These are phyloP conservation scores for Furcasterigmium sp. DNA, from an alignment of 2,329 filamentous ascomycete genomes.

Conservation along the genomic window DNA sequence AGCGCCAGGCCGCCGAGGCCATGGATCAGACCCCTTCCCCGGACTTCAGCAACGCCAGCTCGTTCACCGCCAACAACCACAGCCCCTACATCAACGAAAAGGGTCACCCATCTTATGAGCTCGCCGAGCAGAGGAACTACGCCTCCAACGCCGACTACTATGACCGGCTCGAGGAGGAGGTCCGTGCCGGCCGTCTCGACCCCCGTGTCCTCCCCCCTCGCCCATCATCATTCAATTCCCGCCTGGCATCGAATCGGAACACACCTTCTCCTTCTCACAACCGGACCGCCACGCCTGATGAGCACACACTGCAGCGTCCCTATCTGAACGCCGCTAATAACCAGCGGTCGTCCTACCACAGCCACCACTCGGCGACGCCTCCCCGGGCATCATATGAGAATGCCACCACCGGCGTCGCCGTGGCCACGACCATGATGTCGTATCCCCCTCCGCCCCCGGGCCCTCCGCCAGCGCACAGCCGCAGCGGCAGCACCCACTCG, in stretches of 20 bases:
- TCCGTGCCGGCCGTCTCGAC: slow-evolving; percentile 7
- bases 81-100: slow-evolving; percentile 17
- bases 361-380: too few species aligned
- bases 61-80: slow-evolving; percentile 10
- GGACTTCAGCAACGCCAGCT: slow-evolving; percentile 9
- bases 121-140: slow-evolving; percentile 15
- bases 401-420: slow-evolving; percentile 3
- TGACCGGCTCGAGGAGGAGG: slow-evolving; percentile 27
- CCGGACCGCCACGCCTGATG: slow-evolving; percentile 18
- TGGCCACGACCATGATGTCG: slow-evolving; percentile 1
- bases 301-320: slow-evolving; percentile 29
- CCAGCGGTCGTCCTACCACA: too few species aligned
- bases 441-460: slow-evolving; percentile 20
- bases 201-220: too few species aligned
- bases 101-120: slow-evolving; percentile 18
- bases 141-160: slow-evolving; percentile 33
- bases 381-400: slow-evolving; percentile 3
- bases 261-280: slow-evolving; percentile 7
- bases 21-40: slow-evolving; percentile 10
- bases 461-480: slow-evolving; percentile 13
- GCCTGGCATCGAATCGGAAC: too few species aligned
- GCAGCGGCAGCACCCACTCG: slow-evolving; percentile 7
- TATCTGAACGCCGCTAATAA: too few species aligned
- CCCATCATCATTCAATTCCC: too few species aligned
- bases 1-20: slow-evolving; percentile 17